Conservation (phyloP, 2,329 filamentous ascomycete genomes). For the Aspergillus sp. region DNA sequence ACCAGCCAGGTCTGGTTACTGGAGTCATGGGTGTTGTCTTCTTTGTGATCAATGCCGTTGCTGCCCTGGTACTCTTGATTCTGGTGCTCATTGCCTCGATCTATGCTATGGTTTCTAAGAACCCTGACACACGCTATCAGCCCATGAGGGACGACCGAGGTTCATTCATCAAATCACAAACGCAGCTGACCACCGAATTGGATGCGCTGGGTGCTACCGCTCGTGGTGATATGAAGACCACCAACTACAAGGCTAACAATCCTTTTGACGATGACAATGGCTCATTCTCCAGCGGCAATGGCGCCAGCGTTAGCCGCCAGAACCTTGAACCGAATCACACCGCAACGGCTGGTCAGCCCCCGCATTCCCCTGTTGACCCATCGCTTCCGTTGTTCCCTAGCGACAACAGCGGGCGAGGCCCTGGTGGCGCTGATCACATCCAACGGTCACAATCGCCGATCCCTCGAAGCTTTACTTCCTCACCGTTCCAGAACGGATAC, state of each 20-base stretch:
- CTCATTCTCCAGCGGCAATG: slow-evolving; percentile 58
- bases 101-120: slow-evolving; percentile 85
- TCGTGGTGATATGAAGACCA: slow-evolving; percentile 70
- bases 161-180: slow-evolving; percentile 96
- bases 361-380: slow-evolving; percentile 50
- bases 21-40: slow-evolving; percentile 87
- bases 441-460: slow-evolving; percentile 33
- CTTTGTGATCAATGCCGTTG: slow-evolving; percentile 82
- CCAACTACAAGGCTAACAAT: slow-evolving; percentile 57
- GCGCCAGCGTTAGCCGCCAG: slow-evolving; percentile 51
- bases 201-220: slow-evolving; percentile 88
- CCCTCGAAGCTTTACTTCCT: slow-evolving; percentile 31
- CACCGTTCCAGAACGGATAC: slow-evolving; percentile 37
- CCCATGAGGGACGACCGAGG: slow-evolving; percentile 95
- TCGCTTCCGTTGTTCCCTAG: slow-evolving; percentile 50
- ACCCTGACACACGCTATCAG: slow-evolving; percentile 92
- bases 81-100: slow-evolving; percentile 75
- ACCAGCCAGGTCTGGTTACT: slow-evolving; percentile 76
- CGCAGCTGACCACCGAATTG: slow-evolving; percentile 80
- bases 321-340: slow-evolving; percentile 37
- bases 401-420: slow-evolving; percentile 39
- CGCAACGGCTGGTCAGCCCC: slow-evolving; percentile 37
- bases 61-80: slow-evolving; percentile 77
- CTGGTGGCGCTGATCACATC: slow-evolving; percentile 37
- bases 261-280: slow-evolving; percentile 71